Evolutionary conservation across 176 grass and related monocot species (phyloP).

Genomic region (Alopecurus myosuroides): DNA sequence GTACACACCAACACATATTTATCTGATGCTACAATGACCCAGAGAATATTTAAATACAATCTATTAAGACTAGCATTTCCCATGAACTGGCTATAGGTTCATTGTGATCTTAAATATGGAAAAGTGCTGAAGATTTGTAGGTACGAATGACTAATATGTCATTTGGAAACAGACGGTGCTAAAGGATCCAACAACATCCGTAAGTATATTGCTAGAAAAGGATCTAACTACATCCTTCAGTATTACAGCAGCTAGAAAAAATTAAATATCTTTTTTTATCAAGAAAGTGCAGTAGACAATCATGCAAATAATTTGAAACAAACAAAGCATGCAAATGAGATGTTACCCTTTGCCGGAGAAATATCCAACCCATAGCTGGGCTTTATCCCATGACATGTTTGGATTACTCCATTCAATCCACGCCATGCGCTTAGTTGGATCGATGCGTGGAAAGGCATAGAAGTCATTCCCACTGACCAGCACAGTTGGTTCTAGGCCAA

Average conservation of each 20-base stretch:
- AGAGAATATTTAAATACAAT: neutral
- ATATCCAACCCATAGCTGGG: constrained; percentile 80
- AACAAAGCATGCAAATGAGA: constrained; percentile 6
- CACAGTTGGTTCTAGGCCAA: constrained; percentile 54
- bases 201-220: neutral
- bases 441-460: constrained; percentile 80
- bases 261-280: neutral
- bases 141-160: neutral
- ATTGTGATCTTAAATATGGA: neutral
- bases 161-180: neutral
- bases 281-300: neutral
- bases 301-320: neutral
- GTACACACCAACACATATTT: neutral
- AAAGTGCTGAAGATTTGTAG: neutral
- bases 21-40: neutral
- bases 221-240: neutral
- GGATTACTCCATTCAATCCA: constrained; percentile 89
- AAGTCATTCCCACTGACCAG: constrained; percentile 75
- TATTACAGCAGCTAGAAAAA: neutral
- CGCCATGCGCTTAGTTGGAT: constrained; percentile 60
- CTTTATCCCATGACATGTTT: constrained; percentile 82
- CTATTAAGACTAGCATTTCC: neutral
- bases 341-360: constrained; percentile 76
- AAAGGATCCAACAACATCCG: neutral
- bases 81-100: neutral